These are phyloP conservation scores for Dalbergia oliveri DNA, from an alignment of 306 rosid genomes.

Conservation along the genomic window DNA sequence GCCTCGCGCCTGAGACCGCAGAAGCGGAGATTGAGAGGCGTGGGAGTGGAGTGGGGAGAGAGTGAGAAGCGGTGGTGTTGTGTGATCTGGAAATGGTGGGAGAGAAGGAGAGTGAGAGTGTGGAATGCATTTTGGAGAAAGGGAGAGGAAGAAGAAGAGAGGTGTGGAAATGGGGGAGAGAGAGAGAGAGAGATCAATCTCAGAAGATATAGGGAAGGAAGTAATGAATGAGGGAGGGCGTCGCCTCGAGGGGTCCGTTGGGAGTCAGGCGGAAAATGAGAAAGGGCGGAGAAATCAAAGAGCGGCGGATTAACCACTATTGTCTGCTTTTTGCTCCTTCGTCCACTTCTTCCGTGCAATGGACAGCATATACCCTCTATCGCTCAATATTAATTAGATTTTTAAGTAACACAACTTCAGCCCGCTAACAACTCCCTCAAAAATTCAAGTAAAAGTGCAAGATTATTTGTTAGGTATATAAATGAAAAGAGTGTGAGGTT, in stretches of 20 bases:
- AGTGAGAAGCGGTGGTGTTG: neutral
- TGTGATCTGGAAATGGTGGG: slow-evolving; percentile 65
- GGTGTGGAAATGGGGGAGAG: neutral
- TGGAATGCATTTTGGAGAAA: slow-evolving; percentile 73
- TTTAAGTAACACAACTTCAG: too few species aligned
- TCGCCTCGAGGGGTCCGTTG: slow-evolving; percentile 73
- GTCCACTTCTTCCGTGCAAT: neutral
- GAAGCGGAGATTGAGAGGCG: slow-evolving; percentile 74
- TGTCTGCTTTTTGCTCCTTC: slow-evolving; percentile 1
- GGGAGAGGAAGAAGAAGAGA: neutral
- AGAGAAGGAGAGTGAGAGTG: slow-evolving; percentile 74
- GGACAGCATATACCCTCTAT: neutral
- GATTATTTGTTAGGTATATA: too few species aligned
- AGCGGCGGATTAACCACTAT: slow-evolving; percentile 64
- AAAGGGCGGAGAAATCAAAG: slow-evolving; percentile 75
- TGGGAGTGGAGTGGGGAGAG: slow-evolving; percentile 34
- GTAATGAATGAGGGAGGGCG: neutral
- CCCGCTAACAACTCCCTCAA: too few species aligned
- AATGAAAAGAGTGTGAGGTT: too few species aligned
- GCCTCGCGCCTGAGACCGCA: slow-evolving; percentile 87
- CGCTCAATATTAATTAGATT: too few species aligned
- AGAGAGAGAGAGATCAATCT: slow-evolving; percentile 16
- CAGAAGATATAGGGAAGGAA: neutral
- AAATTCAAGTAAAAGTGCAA: too few species aligned
- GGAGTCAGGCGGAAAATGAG: slow-evolving; percentile 40